Conservation (phyloP, 2,329 filamentous ascomycete species). For the Sclerotinia trifoliorum region DNA sequence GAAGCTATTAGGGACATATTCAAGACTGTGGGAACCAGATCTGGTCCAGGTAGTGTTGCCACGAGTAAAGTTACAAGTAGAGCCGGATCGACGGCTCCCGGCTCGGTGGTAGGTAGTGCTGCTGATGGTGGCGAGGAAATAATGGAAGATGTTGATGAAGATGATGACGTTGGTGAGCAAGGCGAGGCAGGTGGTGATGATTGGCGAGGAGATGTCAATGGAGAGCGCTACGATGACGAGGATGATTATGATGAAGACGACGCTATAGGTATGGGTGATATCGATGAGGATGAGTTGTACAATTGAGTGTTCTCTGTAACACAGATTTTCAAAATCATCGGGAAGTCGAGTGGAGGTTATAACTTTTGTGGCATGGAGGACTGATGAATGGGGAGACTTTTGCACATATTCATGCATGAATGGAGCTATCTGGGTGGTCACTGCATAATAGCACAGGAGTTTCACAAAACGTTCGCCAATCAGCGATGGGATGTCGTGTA, state of each 20-base stretch:
- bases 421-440: not conserved
- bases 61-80: slow-evolving; percentile 45
- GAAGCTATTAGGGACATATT: slow-evolving; percentile 51
- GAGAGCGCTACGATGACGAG: slow-evolving; percentile 2
- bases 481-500: not conserved
- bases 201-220: slow-evolving; percentile 12
- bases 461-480: not conserved
- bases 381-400: not conserved
- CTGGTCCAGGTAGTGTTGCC: slow-evolving; percentile 50
- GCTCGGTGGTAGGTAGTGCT: slow-evolving; percentile 23
- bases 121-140: not conserved
- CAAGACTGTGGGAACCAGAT: slow-evolving; percentile 41
- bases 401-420: not conserved
- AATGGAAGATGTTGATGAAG: not conserved
- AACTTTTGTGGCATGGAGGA: not conserved
- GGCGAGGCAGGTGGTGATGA: slow-evolving; percentile 10
- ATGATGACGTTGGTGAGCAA: not conserved
- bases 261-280: slow-evolving; percentile 17
- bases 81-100: slow-evolving; percentile 24
- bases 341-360: not conserved
- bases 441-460: slow-evolving; percentile 9
- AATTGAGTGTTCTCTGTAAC: not conserved
- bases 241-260: slow-evolving; percentile 19
- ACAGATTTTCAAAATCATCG: not conserved
- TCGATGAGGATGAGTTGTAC: slow-evolving; percentile 19